phyloP scores from a whole-genome alignment of 108 stramenopile genomes.

The Skeletonema tropicum region DNA sequence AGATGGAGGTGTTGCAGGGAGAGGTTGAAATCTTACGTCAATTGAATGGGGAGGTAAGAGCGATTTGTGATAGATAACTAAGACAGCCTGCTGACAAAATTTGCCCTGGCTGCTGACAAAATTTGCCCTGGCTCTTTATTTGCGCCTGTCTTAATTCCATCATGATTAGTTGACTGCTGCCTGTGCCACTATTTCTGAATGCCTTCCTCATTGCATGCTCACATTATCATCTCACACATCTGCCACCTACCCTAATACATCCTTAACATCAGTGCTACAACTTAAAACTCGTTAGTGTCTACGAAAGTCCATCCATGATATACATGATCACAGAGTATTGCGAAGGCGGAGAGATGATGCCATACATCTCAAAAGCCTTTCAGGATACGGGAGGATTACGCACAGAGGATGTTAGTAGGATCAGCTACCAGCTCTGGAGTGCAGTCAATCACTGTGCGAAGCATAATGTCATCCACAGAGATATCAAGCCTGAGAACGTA shows the following conservation, averaged over 20 bases:
- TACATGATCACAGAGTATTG: slow-evolving; percentile 79
- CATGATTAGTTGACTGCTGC: too few relatives aligned
- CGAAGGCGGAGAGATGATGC: slow-evolving; percentile 86
- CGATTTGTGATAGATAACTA: too few relatives aligned
- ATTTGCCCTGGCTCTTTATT: too few relatives aligned
- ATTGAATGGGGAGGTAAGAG: slow-evolving; percentile 47
- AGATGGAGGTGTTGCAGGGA: slow-evolving; percentile 60
- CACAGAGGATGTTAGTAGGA: slow-evolving; percentile 85
- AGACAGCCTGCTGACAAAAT: too few relatives aligned
- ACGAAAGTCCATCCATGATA: slow-evolving; percentile 67
- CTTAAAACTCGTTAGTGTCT: slow-evolving; percentile 56
- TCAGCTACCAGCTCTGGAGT: slow-evolving; percentile 73
- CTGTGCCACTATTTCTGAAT: too few relatives aligned
- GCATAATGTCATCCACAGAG: slow-evolving; percentile 72
- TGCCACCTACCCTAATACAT: background rate
- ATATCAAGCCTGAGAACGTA: slow-evolving; percentile 68
- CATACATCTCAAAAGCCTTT: slow-evolving; percentile 56
- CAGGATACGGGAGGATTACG: slow-evolving; percentile 50
- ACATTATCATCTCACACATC: background rate
- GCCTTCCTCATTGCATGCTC: too few relatives aligned
- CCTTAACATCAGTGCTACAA: slow-evolving; percentile 26
- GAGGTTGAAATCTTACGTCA: slow-evolving; percentile 78
- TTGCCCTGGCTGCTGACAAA: too few relatives aligned
- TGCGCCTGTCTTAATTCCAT: too few relatives aligned
- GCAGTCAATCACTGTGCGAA: slow-evolving; percentile 79